A percentile compares a stretch with the other conserved stretches of the same genome.
Conservation (phyloP, 192 early-diverging fungal genomes). For the Podochytrium sp. region DNA sequence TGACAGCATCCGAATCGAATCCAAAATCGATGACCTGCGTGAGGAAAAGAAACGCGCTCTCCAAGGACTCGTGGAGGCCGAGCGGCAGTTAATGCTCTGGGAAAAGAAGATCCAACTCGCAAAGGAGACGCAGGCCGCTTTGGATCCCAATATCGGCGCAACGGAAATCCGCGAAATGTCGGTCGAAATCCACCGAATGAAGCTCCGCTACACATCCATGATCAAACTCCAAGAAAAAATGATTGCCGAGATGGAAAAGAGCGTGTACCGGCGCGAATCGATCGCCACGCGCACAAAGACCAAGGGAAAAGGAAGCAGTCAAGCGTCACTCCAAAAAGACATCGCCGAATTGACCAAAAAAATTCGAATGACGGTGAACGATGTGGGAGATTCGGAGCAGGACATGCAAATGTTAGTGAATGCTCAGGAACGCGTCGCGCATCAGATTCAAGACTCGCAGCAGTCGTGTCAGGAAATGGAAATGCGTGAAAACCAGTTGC, state of each 20-base stretch:
- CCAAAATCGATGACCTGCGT: slow-evolving; percentile 49
- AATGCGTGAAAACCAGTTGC: slow-evolving; percentile 23
- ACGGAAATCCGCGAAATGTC: slow-evolving; percentile 65
- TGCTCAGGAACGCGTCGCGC: slow-evolving; percentile 32
- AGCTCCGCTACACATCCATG: slow-evolving; percentile 59
- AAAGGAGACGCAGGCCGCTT: slow-evolving; percentile 65
- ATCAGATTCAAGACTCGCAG: slow-evolving; percentile 44
- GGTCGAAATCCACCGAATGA: slow-evolving; percentile 68
- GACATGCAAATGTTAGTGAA: slow-evolving; percentile 45
- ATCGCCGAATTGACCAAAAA: slow-evolving; percentile 59
- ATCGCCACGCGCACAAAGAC: slow-evolving; percentile 52
- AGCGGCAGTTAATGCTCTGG: slow-evolving; percentile 72
- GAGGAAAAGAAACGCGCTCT: slow-evolving; percentile 59
- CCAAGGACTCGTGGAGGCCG: slow-evolving; percentile 59
- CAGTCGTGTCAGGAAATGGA: slow-evolving; percentile 32
- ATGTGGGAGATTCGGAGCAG: slow-evolving; percentile 56
- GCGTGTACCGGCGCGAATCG: slow-evolving; percentile 59
- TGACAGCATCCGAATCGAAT: slow-evolving; percentile 55
- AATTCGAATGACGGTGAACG: slow-evolving; percentile 47
- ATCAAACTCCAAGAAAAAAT: slow-evolving; percentile 68
- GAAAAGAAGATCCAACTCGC: slow-evolving; percentile 72
- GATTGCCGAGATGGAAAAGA: slow-evolving; percentile 70
- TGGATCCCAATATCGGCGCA: slow-evolving; percentile 67
- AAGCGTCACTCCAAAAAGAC: slow-evolving; percentile 52
- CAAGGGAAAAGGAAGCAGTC: slow-evolving; percentile 57